A percentile compares a stretch with the other conserved stretches of the same genome.
These are phyloP conservation scores for Vicia sativa DNA, from an alignment of 306 rosid species.

Conservation along the genomic window DNA sequence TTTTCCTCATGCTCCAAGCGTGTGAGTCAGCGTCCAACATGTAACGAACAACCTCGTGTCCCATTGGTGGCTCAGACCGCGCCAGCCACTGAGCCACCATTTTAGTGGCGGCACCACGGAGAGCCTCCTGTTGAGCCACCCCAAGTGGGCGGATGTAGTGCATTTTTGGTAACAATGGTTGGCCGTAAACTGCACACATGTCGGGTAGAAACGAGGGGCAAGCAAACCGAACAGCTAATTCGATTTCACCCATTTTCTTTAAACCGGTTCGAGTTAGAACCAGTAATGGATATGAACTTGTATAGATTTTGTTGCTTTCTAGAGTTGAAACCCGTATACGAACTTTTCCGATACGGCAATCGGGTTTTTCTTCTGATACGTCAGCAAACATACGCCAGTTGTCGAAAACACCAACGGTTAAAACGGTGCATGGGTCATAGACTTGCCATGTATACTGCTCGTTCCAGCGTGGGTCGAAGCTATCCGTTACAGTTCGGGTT, in stretches of 20 bases:
- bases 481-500: constrained; percentile 73
- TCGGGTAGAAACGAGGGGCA: constrained; percentile 79
- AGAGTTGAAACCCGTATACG: constrained; percentile 88
- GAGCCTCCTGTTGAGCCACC: constrained; percentile 82
- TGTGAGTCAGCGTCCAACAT: constrained; percentile 96
- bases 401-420: constrained; percentile 78
- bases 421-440: constrained; percentile 76
- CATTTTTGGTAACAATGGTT: constrained; percentile 82
- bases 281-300: constrained; percentile 71
- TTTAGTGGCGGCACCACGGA: constrained; percentile 77
- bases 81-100: constrained; percentile 86
- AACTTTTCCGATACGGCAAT: constrained; percentile 66
- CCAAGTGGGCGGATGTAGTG: constrained; percentile 91
- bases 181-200: constrained; percentile 71
- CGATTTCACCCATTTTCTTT: constrained; percentile 91
- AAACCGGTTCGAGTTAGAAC: constrained; percentile 62
- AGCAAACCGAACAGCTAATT: constrained; percentile 78
- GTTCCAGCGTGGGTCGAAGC: constrained; percentile 89
- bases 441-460: constrained; percentile 97
- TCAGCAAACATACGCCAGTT: constrained; percentile 64
- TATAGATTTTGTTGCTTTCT: constrained; percentile 81
- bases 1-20: constrained; percentile 91
- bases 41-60: constrained; percentile 84
- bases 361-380: constrained; percentile 44
- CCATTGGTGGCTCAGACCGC: constrained; percentile 81